Conservation (phyloP, 768 basidiomycete genomes). For the Chalciporus piperatus region DNA sequence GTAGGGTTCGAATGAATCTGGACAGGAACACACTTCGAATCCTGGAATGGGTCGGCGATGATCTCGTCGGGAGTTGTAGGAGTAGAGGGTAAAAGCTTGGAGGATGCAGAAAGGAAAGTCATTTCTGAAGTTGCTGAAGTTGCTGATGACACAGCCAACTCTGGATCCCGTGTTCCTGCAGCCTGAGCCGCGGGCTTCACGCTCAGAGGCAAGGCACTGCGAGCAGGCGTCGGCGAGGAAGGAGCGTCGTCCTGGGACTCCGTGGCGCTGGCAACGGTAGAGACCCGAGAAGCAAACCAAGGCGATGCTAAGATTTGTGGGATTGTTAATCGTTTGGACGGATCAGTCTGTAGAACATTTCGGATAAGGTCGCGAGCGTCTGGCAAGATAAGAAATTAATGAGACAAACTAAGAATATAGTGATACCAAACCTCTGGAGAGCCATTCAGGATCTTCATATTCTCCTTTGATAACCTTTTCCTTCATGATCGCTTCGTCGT, state of each 20-base stretch:
- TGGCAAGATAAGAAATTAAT: conserved; percentile 30
- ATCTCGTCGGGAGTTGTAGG: conserved; percentile 58
- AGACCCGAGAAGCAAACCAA: conserved; percentile 65
- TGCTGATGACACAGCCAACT: conserved; percentile 45
- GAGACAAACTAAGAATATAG: background rate
- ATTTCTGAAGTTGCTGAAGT: conserved; percentile 37
- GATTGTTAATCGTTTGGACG: conserved; percentile 71
- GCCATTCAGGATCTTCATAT: conserved; percentile 92
- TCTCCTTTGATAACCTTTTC: conserved; percentile 78
- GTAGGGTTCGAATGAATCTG: conserved; percentile 52
- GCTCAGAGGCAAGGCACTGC: conserved; percentile 29
- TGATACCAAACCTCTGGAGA: conserved; percentile 66
- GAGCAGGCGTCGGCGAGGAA: conserved; percentile 32
- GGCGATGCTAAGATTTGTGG: conserved; percentile 81
- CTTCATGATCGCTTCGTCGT: conserved; percentile 82
- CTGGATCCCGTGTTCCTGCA: conserved; percentile 17
- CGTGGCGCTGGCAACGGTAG: conserved; percentile 1
- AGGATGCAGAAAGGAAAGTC: conserved; percentile 55
- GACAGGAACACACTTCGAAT: conserved; percentile 15
- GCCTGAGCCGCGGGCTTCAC: conserved; percentile 15
- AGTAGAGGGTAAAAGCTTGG: conserved; percentile 48
- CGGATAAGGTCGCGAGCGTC: conserved; percentile 85
- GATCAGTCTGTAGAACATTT: conserved; percentile 74
- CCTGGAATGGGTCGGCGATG: conserved; percentile 41
- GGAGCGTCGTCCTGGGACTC: conserved; percentile 20